Evolutionary conservation across 371 early-diverging fungal genomes (phyloP).

Genomic region (Catenaria anguillulae): DNA sequence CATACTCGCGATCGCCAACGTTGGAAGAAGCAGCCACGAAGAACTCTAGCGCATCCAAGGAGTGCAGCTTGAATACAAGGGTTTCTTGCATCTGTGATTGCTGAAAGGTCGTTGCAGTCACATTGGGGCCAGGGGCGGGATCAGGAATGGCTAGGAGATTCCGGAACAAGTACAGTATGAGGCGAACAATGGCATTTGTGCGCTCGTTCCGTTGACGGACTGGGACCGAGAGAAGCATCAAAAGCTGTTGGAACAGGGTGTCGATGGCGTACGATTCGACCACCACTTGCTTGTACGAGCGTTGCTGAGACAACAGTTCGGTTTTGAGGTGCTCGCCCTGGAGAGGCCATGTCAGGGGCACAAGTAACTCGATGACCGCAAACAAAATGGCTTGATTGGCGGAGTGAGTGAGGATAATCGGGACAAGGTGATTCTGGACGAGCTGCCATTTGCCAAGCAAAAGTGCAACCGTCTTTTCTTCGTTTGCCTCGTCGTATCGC

Average conservation of each 20-base stretch:
- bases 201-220: slow-evolving; percentile 39
- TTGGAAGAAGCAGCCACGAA: slow-evolving; percentile 44
- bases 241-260: slow-evolving; percentile 24
- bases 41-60: slow-evolving; percentile 38
- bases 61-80: slow-evolving; percentile 30
- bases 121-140: slow-evolving; percentile 31
- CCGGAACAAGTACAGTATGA: slow-evolving; percentile 56
- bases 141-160: slow-evolving; percentile 70
- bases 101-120: slow-evolving; percentile 26
- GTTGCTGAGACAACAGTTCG: slow-evolving; percentile 34
- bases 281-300: slow-evolving; percentile 53
- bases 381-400: slow-evolving; percentile 26
- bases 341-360: slow-evolving; percentile 30
- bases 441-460: slow-evolving; percentile 56
- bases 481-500: slow-evolving; percentile 46
- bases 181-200: slow-evolving; percentile 53
- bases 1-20: slow-evolving; percentile 27
- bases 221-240: slow-evolving; percentile 35
- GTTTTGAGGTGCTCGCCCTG: slow-evolving; percentile 29
- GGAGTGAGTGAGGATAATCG: slow-evolving; percentile 47
- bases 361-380: slow-evolving; percentile 54
- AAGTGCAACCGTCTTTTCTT: slow-evolving; percentile 41
- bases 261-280: slow-evolving; percentile 35
- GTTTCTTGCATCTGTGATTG: slow-evolving; percentile 41
- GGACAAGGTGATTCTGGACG: slow-evolving; percentile 57